Percentiles rank a stretch among this genome's conserved stretches.
Evolutionary conservation across 2,329 filamentous ascomycete genomes (phyloP).

Genomic region (Claviceps humidiphila): DNA sequence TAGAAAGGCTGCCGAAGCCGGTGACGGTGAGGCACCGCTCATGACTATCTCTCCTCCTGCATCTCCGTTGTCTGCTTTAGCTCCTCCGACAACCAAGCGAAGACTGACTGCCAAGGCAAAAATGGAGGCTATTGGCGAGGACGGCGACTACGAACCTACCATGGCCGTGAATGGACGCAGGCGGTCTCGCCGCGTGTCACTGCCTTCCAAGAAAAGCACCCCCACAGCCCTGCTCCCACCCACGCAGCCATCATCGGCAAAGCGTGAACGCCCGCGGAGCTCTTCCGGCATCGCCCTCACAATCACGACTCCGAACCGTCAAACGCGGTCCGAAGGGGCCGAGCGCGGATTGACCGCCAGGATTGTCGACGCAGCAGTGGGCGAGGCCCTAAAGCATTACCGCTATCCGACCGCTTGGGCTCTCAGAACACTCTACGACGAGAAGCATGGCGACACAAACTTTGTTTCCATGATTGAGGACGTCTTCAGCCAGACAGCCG

Average conservation of each 20-base stretch:
- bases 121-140: conserved; percentile 22
- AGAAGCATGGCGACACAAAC: conserved; percentile 34
- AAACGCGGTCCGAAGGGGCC: conserved; percentile 12
- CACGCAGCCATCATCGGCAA: not conserved
- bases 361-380: conserved; percentile 44
- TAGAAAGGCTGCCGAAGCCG: conserved; percentile 8
- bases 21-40: conserved; percentile 11
- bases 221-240: conserved; percentile 7
- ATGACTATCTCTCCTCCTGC: conserved; percentile 5
- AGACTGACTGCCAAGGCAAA: conserved; percentile 12
- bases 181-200: conserved; percentile 19
- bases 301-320: conserved; percentile 9
- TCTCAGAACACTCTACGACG: conserved; percentile 46
- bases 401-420: conserved; percentile 51
- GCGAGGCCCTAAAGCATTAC: conserved; percentile 41
- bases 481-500: conserved; percentile 44
- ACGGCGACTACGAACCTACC: conserved; percentile 31
- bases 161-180: conserved; percentile 18
- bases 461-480: conserved; percentile 46
- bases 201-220: conserved; percentile 14
- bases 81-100: conserved; percentile 10
- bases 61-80: conserved; percentile 11
- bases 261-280: conserved; percentile 4
- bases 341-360: conserved; percentile 34
- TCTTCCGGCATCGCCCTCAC: conserved; percentile 5